Conservation (phyloP, 495 filamentous ascomycete genomes). For the Gamarada debralockiae region DNA sequence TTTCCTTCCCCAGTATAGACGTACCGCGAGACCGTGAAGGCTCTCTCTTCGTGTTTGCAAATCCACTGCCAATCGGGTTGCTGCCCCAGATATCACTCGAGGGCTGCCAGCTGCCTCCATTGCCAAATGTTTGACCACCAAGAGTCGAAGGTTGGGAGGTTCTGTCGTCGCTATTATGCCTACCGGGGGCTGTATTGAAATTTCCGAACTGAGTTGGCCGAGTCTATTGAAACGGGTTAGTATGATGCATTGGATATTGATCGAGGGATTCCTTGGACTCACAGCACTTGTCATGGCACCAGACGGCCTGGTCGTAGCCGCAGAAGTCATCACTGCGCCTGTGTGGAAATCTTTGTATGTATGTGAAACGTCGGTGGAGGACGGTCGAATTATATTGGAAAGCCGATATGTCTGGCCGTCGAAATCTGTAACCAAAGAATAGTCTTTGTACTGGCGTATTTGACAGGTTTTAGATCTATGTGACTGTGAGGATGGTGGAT, state of each 20-base stretch:
- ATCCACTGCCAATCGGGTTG: conserved; percentile 42
- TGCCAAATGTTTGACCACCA: conserved; percentile 41
- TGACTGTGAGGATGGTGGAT: conserved; percentile 14
- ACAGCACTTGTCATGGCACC: conserved; percentile 19
- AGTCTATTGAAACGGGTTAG: conserved; percentile 25
- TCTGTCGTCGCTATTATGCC: conserved; percentile 34
- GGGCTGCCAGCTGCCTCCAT: conserved; percentile 45
- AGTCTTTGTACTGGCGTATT: conserved; percentile 12
- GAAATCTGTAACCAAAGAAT: conserved; percentile 12
- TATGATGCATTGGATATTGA: background rate
- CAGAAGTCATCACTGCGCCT: conserved; percentile 21
- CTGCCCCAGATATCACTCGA: conserved; percentile 60
- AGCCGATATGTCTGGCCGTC: conserved; percentile 1
- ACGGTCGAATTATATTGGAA: conserved; percentile 6
- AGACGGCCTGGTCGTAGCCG: conserved; percentile 20
- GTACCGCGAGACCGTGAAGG: conserved; percentile 40
- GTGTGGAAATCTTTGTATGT: background rate
- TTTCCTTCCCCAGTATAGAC: conserved; percentile 10
- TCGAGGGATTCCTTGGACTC: conserved; percentile 4
- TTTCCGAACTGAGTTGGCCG: conserved; percentile 34
- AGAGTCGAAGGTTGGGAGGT: conserved; percentile 33
- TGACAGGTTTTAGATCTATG: conserved; percentile 24
- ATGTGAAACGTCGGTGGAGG: conserved; percentile 1
- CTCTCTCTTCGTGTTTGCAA: conserved; percentile 37
- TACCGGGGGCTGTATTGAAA: conserved; percentile 21